Base-by-base conservation (phyloP, 495 filamentous ascomycete species). In the Saxophila tyrrhenica region DNA sequence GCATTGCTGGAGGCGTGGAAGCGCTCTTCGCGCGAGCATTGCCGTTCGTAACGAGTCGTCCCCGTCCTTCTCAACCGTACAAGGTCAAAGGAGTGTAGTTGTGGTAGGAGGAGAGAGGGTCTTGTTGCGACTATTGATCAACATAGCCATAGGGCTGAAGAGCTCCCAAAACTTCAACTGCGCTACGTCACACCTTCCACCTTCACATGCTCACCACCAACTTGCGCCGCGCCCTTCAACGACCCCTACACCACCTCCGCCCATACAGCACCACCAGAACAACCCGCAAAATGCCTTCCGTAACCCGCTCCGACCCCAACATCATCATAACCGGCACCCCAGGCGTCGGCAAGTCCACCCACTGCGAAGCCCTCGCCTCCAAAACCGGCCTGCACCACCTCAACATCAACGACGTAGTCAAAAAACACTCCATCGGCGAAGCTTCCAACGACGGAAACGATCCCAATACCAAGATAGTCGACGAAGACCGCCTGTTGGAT, bases 271-370 rank as follows among this genome's bases (percentile, higher is more conserved):
- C 29, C 29, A 35, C 41, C 41, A 44, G 41, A 44, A 8, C 7
- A 8, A 35, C 13, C 29, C 7, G 8, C 5, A 44, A 3, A 44
- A 44, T 44, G 41, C 7, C 41, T 9, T 7, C 41, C 15, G 35
- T 16, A 39, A n/a, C 23, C 8, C 80, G 86, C 61, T 76, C 70
- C 15, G 70, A 75, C 53, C 92, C 92, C 25, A 98, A 97, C 68
- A 86, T 97, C 64, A 84, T 98, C 52, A 76, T 98, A 58, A 96
- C 92, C 48, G 92, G 92, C 60, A 97, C 92, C 25, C 92, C 92
- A 5, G 94, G 92, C 48, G 86, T 91, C 22, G 92, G 92, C 65
- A 98, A 98, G 72, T 94, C 89, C 17, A 87, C 83, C 19, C 89
- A 94, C 69, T 84, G 83, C 61, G 85, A 92, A 66, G 72, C 79